Conservation (phyloP, 2,329 filamentous ascomycete species). For the Blastomyces emzantsi region DNA sequence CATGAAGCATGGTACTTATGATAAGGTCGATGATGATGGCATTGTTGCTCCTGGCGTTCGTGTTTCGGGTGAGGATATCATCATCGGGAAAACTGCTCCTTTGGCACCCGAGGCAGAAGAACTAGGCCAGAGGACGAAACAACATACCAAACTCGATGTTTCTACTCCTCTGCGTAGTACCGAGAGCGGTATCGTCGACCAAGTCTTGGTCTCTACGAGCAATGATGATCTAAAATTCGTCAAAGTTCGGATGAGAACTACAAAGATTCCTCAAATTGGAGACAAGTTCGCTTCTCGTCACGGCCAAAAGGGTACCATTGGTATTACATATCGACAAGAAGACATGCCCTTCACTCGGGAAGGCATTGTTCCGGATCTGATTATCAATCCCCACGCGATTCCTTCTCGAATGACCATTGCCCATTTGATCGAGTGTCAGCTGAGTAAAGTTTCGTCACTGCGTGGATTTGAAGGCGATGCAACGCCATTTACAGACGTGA, state of each 20-base stretch:
- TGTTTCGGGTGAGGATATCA: conserved; percentile 96
- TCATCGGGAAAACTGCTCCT: conserved; percentile 96
- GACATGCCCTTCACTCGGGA: conserved; percentile 97
- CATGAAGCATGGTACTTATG: conserved; percentile 90
- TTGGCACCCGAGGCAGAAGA: conserved; percentile 90
- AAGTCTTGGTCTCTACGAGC: conserved; percentile 88
- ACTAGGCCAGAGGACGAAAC: conserved; percentile 79
- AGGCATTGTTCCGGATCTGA: conserved; percentile 86
- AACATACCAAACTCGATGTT: conserved; percentile 88
- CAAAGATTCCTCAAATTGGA: conserved; percentile 96
- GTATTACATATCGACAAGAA: conserved; percentile 94
- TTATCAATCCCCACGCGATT: conserved; percentile 99
- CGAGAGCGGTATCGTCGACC: conserved; percentile 92
- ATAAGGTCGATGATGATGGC: conserved; percentile 95
- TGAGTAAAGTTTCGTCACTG: conserved; percentile 90
- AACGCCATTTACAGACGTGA: conserved; percentile 96
- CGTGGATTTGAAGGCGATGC: conserved; percentile 95
- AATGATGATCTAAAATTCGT: conserved; percentile 91
- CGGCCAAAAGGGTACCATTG: conserved; percentile 98
- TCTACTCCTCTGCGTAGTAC: conserved; percentile 92
- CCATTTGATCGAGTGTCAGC: conserved; percentile 97
- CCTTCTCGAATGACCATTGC: conserved; percentile 99
- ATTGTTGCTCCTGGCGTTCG: conserved; percentile 89
- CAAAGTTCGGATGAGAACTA: conserved; percentile 94
- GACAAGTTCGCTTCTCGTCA: conserved; percentile 99